A percentile compares a stretch with the other conserved stretches of the same genome.
Conservation (phyloP, 1,284 basidiomycete species). For the Cryptococcus wingfieldii region DNA sequence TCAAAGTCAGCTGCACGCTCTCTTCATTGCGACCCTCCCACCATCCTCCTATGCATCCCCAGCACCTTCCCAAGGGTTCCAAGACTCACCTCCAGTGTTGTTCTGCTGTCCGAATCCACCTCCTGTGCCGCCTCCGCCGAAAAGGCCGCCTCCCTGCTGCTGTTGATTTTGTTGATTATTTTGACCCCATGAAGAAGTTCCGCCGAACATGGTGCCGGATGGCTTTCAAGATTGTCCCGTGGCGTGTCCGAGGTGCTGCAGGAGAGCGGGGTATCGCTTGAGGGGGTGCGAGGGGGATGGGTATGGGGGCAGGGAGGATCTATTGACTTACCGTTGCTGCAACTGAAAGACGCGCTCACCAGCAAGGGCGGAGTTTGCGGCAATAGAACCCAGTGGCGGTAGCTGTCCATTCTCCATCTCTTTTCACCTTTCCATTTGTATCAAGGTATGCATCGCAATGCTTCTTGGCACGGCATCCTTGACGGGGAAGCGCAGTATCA, state of each 20-base stretch:
- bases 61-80: background rate
- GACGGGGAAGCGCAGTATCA: too few relatives aligned
- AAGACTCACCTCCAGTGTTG: slow-evolving; percentile 47
- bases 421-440: too few relatives aligned
- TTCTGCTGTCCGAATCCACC: slow-evolving; percentile 54
- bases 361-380: too few relatives aligned
- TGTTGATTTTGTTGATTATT: slow-evolving; percentile 52
- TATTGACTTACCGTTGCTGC: background rate
- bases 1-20: slow-evolving; percentile 25
- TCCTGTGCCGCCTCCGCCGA: slow-evolving; percentile 21
- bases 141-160: slow-evolving; percentile 51
- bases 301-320: background rate
- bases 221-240: background rate
- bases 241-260: background rate
- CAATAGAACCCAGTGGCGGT: too few relatives aligned
- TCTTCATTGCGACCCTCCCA: background rate
- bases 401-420: too few relatives aligned
- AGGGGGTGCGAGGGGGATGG: background rate
- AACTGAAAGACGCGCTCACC: background rate
- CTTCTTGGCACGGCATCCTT: too few relatives aligned
- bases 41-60: background rate
- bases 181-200: slow-evolving; percentile 37
- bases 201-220: slow-evolving; percentile 32
- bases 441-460: too few relatives aligned
- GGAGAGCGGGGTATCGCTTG: background rate